These are phyloP conservation scores for Beauveria varroae DNA, from an alignment of 2,329 filamentous ascomycete species.

Conservation along the genomic window DNA sequence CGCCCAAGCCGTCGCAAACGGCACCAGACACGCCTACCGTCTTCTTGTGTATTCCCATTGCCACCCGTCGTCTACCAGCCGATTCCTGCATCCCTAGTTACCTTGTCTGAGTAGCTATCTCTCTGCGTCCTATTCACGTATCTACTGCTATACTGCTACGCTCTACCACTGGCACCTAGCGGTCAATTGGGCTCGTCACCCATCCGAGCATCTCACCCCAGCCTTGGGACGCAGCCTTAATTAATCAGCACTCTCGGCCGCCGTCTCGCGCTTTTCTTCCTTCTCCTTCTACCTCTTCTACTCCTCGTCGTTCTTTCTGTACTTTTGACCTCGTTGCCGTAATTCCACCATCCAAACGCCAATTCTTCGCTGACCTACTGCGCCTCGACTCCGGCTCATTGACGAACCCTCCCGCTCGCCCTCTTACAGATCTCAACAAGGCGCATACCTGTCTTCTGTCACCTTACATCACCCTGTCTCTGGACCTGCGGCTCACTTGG, in stretches of 20 bases:
- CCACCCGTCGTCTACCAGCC: neutral
- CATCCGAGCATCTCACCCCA: conserved; percentile 3
- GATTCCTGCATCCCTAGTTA: no score
- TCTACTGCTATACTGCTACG: neutral
- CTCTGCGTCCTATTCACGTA: neutral
- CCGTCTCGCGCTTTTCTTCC: neutral
- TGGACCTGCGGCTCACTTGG: neutral
- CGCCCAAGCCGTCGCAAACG: neutral
- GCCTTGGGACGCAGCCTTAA: conserved; percentile 7
- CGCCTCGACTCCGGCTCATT: neutral
- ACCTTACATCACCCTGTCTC: neutral
- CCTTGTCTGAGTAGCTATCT: neutral
- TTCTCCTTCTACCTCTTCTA: no score
- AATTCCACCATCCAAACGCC: neutral
- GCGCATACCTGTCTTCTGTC: neutral
- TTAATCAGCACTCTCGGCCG: neutral
- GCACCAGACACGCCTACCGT: neutral
- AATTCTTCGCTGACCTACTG: neutral
- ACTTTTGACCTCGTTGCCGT: neutral
- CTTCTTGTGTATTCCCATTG: neutral
- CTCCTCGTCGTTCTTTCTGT: neutral
- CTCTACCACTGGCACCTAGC: neutral
- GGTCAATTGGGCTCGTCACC: neutral
- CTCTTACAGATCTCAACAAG: neutral
- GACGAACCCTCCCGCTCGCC: neutral